Evolutionary conservation across 2,329 filamentous ascomycete species (phyloP).

Genomic region (Xylaria arbuscula): DNA sequence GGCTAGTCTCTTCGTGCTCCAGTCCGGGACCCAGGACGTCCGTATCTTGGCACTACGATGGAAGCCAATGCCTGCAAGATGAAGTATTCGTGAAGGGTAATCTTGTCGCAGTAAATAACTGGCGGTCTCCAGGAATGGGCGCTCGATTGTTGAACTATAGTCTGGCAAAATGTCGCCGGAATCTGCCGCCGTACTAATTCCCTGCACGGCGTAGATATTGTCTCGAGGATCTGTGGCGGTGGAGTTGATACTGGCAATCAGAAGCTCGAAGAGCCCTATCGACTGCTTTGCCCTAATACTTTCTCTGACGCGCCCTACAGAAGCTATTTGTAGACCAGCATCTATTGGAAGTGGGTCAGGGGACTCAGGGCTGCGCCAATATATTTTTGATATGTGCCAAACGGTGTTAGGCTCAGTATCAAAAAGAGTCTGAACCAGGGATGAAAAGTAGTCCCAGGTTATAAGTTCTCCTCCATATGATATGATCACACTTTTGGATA

Average conservation of each 20-base stretch:
- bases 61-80: conserved; percentile 21
- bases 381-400: conserved; percentile 25
- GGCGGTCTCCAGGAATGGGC: conserved; percentile 8
- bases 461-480: conserved; percentile 19
- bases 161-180: conserved; percentile 4
- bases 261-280: conserved; percentile 10
- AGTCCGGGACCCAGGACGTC: conserved; percentile 18
- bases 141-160: conserved; percentile 12
- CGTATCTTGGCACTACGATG: conserved; percentile 4
- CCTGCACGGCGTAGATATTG: conserved; percentile 19
- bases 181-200: conserved; percentile 14
- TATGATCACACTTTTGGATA: conserved; percentile 8
- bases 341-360: neutral
- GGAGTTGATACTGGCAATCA: conserved; percentile 3
- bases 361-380: neutral
- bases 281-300: neutral
- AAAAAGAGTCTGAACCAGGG: conserved; percentile 1
- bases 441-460: conserved; percentile 18
- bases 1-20: conserved; percentile 13
- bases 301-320: conserved; percentile 1
- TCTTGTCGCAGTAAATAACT: conserved; percentile 7
- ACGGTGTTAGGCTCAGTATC: conserved; percentile 3
- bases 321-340: conserved; percentile 5
- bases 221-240: conserved; percentile 10
- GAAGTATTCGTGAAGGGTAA: conserved; percentile 10